Base-by-base conservation (phyloP, 2,329 filamentous ascomycete species). In the Diaporthe humulicola region DNA sequence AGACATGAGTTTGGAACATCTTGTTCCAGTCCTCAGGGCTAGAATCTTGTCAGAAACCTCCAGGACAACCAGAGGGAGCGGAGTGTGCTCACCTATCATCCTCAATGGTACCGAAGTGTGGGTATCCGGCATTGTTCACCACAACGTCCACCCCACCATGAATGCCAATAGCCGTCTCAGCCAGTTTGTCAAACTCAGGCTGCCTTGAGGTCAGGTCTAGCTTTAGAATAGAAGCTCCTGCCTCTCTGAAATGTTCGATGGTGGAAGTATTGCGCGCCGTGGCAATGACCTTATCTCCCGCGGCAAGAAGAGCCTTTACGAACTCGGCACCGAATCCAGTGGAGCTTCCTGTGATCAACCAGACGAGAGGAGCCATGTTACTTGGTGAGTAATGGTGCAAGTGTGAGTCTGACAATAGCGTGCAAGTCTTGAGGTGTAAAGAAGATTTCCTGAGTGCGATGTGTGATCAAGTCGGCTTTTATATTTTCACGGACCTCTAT, bases 281-380 rank as follows among this genome's bases (percentile, higher is more conserved):
- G 2, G 88, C 89, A 56, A 90, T 81, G 74, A 89, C 88, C 0
- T 81, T 83, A 79, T 90, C 86, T 38, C 87, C 87, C 38, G 84
- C 83, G 3, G 81, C 78, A 8, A 90, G 83, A 2, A 88, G 86
- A 15, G 82, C 78, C 40, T 83, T 78, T 40, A 85, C 85, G 38
- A 90, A 86, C 9, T 82, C 80, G 7, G 82, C 81, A 9, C 89
- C 89, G 74, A 90, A 87, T 69, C 89, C 88, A 25, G 85, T 88
- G 30, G 87, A 88, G 60, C 85, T 85, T 36, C 87, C 89, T 15
- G 86, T 86, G 78, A 90, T 86, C 81, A 91, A 86, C 88, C 89
- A 90, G 40, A 88, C 84, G 58, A 82, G 83, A 3, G 78, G 75
- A 25, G 71, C 69, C 74, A 75, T 78, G 36, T 36, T 45, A 3